Evolutionary conservation across 257 asterid genomes (phyloP), one percentile per base, ranked within the genome.

Genomic region (Oldenlandia corymbosa): DNA sequence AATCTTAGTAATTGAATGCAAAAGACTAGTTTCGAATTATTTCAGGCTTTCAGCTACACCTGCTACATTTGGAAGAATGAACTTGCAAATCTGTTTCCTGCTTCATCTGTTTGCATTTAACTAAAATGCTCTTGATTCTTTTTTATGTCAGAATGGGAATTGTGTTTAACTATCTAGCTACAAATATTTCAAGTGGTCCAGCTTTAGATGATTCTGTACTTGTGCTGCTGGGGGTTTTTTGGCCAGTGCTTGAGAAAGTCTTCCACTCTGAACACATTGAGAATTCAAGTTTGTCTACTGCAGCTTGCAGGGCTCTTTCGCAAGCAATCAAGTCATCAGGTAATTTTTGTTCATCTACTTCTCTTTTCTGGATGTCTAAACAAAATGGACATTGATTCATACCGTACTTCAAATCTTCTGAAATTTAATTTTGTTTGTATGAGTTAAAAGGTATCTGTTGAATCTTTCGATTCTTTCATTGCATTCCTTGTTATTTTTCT

Each of bases 301-400:
- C 97, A 66, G 91, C 93, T 68, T 90, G 97, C 84, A 76, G 92
- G 84, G 90, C 92, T 71, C 92, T 90, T 68, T 77, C 92, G 56
- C 86, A 78, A 55, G 93, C 92, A 68, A 85, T 87, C 60, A 81
- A 82, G 74, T 90, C 93, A 60, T 82, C 96, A 68, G 95, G 95
- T 90, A 73, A 68, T 76, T 28, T 59, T 64, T 50, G 51, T 73
- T 48, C 12, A 14, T 41, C 5, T 49, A 52, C 52, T 47, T 48
- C 34, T 60, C 54, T 61, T 68, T 71, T 23, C 26, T 49, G 62
- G 46, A 52, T 72, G 71, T 58, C 55, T 61, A 36, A 24, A 34
- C 9, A 34, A 34, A 34, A 34, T 3, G 39, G 9, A 34, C n/a
- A 34, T 3, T 34, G 39, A 34, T 3, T 34, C 39, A 34, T 34